These are phyloP conservation scores for Torulaspora quercuum DNA, from an alignment of 805 yeast species.

Conservation along the genomic window DNA sequence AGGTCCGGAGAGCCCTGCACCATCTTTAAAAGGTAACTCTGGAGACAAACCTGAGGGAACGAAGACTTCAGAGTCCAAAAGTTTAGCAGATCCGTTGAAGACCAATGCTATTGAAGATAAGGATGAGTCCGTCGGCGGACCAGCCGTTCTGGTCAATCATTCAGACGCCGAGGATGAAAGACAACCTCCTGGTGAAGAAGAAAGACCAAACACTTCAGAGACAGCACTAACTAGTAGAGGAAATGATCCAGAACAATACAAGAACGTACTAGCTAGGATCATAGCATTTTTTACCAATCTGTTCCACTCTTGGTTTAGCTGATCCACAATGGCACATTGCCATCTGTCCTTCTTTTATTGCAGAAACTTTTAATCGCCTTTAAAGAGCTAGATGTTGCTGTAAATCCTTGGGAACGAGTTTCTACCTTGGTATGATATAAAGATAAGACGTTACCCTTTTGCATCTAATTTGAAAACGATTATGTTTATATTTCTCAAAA, in stretches of 20 bases:
- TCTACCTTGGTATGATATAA: no score
- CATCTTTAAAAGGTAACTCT: constrained; percentile 16
- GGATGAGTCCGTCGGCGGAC: constrained; percentile 12
- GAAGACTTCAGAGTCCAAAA: neutral
- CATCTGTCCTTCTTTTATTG: no score
- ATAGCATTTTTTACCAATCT: constrained; percentile 21
- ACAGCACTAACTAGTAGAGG: constrained; percentile 14
- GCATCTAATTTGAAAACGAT: no score
- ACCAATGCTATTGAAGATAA: constrained; percentile 4
- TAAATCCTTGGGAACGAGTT: no score
- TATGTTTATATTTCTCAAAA: no score
- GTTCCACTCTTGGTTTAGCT: constrained; percentile 23
- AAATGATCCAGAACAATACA: constrained; percentile 19
- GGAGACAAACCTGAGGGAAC: constrained; percentile 1
- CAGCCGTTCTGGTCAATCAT: constrained; percentile 19
- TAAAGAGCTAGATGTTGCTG: no score
- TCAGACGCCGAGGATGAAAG: constrained; percentile 20
- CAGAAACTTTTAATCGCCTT: no score
- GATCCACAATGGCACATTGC: neutral
- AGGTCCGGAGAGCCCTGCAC: constrained; percentile 34
- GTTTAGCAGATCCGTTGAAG: neutral
- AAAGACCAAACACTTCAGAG: constrained; percentile 14
- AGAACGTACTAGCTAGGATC: constrained; percentile 21
- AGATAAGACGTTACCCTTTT: no score
- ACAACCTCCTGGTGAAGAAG: constrained; percentile 10